Conservation (phyloP, 2,329 filamentous ascomycete species). For the Hymenoscyphus salicellus region DNA sequence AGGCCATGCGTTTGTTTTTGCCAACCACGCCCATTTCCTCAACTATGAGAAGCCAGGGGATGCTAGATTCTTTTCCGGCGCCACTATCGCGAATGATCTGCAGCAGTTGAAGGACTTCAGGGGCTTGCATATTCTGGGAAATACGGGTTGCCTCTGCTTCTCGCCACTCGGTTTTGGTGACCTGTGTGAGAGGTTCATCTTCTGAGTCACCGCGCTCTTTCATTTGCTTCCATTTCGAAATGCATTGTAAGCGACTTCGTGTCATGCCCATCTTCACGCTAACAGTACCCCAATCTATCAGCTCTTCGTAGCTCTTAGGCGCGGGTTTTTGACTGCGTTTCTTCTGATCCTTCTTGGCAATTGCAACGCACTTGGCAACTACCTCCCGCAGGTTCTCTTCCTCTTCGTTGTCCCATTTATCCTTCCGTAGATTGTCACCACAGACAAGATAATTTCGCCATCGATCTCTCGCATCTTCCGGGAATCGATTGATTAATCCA, state of each 20-base stretch:
- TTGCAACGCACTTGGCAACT: constrained; percentile 53
- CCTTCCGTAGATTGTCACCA: constrained; percentile 48
- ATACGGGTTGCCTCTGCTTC: constrained; percentile 45
- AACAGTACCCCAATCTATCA: constrained; percentile 65
- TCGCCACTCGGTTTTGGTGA: constrained; percentile 40
- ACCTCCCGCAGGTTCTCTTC: constrained; percentile 44
- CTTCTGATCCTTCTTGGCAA: constrained; percentile 40
- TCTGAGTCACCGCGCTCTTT: constrained; percentile 33
- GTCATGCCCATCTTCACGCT: constrained; percentile 59
- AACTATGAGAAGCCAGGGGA: constrained; percentile 49
- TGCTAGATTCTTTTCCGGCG: constrained; percentile 44
- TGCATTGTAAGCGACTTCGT: constrained; percentile 65
- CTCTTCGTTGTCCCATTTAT: constrained; percentile 60
- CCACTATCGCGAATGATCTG: constrained; percentile 43
- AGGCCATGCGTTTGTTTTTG: constrained; percentile 25
- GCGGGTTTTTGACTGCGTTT: constrained; percentile 33
- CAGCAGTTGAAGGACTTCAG: constrained; percentile 46
- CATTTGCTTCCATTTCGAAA: constrained; percentile 62
- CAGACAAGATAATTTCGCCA: constrained; percentile 67
- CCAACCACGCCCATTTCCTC: constrained; percentile 42
- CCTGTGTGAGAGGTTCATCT: constrained; percentile 22
- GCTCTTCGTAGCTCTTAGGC: constrained; percentile 45
- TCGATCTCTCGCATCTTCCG: constrained; percentile 65
- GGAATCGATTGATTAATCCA: constrained; percentile 59
- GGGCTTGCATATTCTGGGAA: constrained; percentile 42